Evolutionary conservation across 257 asterid genomes (phyloP).

Genomic region (Leonotis leonurus): DNA sequence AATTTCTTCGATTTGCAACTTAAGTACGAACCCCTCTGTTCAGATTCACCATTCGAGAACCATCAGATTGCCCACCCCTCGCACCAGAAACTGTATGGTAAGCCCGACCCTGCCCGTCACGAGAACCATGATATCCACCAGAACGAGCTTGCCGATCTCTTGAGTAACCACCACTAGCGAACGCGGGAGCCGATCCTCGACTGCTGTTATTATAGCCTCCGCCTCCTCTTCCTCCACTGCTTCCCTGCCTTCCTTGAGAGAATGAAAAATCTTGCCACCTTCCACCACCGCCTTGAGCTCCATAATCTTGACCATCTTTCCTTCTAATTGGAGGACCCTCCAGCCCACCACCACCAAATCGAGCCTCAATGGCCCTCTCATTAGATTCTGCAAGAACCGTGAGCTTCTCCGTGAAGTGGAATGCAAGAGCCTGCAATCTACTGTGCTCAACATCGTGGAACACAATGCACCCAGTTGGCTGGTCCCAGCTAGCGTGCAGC

Average conservation of each 20-base stretch:
- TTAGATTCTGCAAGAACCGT: constrained; percentile 70
- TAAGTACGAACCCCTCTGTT: constrained; percentile 61
- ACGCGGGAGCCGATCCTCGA: constrained; percentile 27
- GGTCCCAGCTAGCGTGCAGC: constrained; percentile 94
- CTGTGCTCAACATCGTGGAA: constrained; percentile 78
- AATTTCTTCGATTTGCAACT: background rate
- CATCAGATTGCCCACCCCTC: constrained; percentile 57
- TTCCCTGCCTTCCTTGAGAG: constrained; percentile 52
- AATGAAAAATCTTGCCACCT: constrained; percentile 87
- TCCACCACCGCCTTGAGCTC: constrained; percentile 36
- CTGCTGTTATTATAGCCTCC: constrained; percentile 45
- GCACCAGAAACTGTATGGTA: constrained; percentile 42
- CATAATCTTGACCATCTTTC: constrained; percentile 85
- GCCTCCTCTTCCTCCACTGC: constrained; percentile 42
- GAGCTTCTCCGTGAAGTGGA: constrained; percentile 77
- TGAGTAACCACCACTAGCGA: constrained; percentile 18
- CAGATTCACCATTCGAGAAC: constrained; percentile 79
- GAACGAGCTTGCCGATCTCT: constrained; percentile 57
- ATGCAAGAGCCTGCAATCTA: constrained; percentile 71
- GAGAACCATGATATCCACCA: constrained; percentile 35
- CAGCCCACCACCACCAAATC: constrained; percentile 77
- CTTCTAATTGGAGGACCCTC: constrained; percentile 78
- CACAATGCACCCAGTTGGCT: constrained; percentile 74
- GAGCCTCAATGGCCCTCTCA: constrained; percentile 71
- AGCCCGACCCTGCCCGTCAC: constrained; percentile 42